Base-by-base conservation (phyloP, 306 rosid genomes). In the Vigna mungo region DNA sequence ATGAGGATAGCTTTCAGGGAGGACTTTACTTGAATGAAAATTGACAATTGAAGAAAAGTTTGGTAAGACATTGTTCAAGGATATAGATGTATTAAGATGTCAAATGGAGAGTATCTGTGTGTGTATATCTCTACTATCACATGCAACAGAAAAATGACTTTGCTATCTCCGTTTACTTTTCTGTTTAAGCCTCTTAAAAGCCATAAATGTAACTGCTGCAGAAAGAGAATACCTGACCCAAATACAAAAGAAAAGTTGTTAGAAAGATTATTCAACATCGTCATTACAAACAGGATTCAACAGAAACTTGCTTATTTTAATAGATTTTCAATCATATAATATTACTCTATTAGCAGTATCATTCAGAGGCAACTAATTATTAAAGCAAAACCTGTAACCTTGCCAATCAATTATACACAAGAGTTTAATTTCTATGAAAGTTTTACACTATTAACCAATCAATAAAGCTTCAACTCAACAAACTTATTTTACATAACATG, bases 131-230 rank as follows among this genome's bases (percentile, higher is more conserved):
- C 74, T 81, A 44, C 74, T 71, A 48, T 48, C 39, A 18, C 54
- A 17, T 34, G 23, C 9, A 14, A 30, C 44, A 14, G 44, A 41
- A 60, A 52, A 9, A 16, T 61, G 60, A 76, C 59, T 49, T 68
- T 37, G 84, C 81, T 87, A 92, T 81, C 93, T 90, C 59, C 89
- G 56, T 74, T 54, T 83, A 72, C 13, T 85, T 82, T 84, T 87
- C 70, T 88, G 96, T 56, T 75, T 66, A 15, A 90, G 79, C 74
- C 99, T 89, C 84, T 86, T 90, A 81, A 74, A 88, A 60, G 98
- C 98, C 97, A 92, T 92, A 68, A 92, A 89, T 39, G 99, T 88
- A 56, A 95, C 97, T 18, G 96, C 97, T 71, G 99, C 96, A 36
- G 97, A 92, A 64, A 92, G 91, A 21, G 97, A 87, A 84, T 92